Evolutionary conservation across 768 basidiomycete species (phyloP).

Genomic region (Tulasnella calospora): DNA sequence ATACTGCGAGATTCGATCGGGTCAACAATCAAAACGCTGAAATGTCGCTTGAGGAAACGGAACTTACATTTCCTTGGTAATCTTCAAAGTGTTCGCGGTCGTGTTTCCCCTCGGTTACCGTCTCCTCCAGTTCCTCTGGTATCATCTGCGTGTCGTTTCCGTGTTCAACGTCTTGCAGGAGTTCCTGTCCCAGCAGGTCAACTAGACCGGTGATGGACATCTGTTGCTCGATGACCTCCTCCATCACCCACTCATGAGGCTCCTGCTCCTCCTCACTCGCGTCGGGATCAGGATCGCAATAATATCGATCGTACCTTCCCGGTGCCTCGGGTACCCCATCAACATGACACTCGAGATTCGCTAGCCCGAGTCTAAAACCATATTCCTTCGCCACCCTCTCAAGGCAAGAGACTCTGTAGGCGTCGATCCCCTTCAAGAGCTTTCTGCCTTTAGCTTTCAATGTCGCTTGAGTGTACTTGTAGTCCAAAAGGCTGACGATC

Average conservation of each 20-base stretch:
- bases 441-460: conserved; percentile 28
- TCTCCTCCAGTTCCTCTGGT: background rate
- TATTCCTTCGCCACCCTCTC: conserved; percentile 37
- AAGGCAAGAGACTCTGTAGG: conserved; percentile 35
- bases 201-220: conserved; percentile 33
- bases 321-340: background rate
- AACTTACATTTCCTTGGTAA: conserved; percentile 44
- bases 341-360: conserved; percentile 35
- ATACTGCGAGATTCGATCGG: conserved; percentile 25
- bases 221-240: conserved; percentile 26
- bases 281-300: background rate
- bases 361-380: conserved; percentile 40
- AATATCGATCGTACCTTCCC: background rate
- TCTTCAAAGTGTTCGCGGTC: conserved; percentile 42
- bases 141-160: background rate
- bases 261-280: conserved; percentile 21
- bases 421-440: conserved; percentile 42
- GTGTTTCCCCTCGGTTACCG: conserved; percentile 36
- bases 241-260: conserved; percentile 23
- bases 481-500: conserved; percentile 38
- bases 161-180: conserved; percentile 13
- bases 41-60: background rate
- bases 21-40: background rate
- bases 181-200: conserved; percentile 36
- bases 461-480: conserved; percentile 37